A percentile compares a stretch with the other conserved stretches of the same genome.
These are phyloP conservation scores for Aspergillus bridgeri DNA, from an alignment of 495 filamentous ascomycete genomes.

Conservation along the genomic window DNA sequence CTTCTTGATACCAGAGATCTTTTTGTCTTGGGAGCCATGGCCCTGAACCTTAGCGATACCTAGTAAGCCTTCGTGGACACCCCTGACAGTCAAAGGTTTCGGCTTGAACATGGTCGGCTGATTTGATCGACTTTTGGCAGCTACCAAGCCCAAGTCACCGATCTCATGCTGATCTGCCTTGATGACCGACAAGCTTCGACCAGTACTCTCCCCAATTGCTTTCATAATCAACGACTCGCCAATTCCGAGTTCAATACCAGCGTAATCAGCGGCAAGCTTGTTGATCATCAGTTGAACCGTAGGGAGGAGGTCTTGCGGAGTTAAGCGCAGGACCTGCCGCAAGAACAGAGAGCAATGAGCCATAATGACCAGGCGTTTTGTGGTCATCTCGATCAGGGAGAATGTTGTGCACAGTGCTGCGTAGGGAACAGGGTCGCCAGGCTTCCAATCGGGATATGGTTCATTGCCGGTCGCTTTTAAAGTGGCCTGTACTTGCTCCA, in stretches of 20 bases:
- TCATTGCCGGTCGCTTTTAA: constrained; percentile 64
- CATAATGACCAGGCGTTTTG: constrained; percentile 81
- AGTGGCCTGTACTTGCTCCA: constrained; percentile 79
- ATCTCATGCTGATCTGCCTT: constrained; percentile 94
- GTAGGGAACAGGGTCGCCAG: constrained; percentile 86
- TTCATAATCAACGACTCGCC: constrained; percentile 99
- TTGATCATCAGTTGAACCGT: constrained; percentile 95
- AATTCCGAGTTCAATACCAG: constrained; percentile 93
- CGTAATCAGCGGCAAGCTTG: constrained; percentile 94
- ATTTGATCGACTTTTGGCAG: constrained; percentile 88
- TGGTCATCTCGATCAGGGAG: constrained; percentile 87
- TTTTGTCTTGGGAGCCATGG: constrained; percentile 82
- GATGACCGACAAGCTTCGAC: constrained; percentile 79
- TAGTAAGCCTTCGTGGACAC: constrained; percentile 85
- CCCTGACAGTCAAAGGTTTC: constrained; percentile 80
- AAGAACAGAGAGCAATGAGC: constrained; percentile 88
- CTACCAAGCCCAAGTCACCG: constrained; percentile 90
- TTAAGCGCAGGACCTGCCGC: constrained; percentile 86
- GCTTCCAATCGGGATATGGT: constrained; percentile 91
- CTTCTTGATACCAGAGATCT: constrained; percentile 94
- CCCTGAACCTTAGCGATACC: constrained; percentile 82
- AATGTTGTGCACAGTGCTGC: constrained; percentile 94
- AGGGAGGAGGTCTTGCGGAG: constrained; percentile 80
- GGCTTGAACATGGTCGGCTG: constrained; percentile 98
- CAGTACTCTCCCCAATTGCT: constrained; percentile 90